Percentiles rank a stretch among this genome's conserved stretches.
Evolutionary conservation across 2,329 filamentous ascomycete genomes (phyloP).

Genomic region (Microascus cirrosus): DNA sequence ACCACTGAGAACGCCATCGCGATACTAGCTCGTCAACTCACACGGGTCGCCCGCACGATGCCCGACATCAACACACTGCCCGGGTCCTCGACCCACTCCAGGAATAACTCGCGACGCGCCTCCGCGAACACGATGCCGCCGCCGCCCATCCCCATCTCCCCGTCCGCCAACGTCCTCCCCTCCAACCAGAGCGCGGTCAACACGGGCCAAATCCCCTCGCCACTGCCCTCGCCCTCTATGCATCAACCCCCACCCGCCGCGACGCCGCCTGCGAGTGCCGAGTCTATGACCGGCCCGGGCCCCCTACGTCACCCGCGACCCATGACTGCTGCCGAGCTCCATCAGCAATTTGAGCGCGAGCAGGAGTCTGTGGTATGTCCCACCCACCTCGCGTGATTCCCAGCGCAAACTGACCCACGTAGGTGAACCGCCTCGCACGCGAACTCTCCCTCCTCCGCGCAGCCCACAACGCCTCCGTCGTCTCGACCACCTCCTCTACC

Average conservation of each 20-base stretch:
- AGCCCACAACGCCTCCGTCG: constrained; percentile 54
- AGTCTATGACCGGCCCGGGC: constrained; percentile 47
- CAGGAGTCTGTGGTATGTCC: constrained; percentile 77
- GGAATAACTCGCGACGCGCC: constrained; percentile 29
- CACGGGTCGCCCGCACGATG: constrained; percentile 21
- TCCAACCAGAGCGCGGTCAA: constrained; percentile 38
- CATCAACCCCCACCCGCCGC: constrained; percentile 17
- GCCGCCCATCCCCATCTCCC: constrained; percentile 20
- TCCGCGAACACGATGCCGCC: constrained; percentile 32
- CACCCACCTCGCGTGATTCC: neutral
- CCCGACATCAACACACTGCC: constrained; percentile 47
- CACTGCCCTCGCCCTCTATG: constrained; percentile 19
- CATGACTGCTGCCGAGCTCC: constrained; percentile 78
- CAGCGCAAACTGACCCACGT: neutral
- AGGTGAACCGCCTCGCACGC: constrained; percentile 88
- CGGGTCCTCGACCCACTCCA: constrained; percentile 30
- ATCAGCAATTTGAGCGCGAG: constrained; percentile 84
- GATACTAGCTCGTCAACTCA: neutral
- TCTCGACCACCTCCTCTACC: constrained; percentile 53
- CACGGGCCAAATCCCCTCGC: constrained; percentile 14
- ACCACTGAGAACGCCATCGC: neutral
- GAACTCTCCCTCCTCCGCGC: constrained; percentile 76
- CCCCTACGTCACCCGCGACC: constrained; percentile 80
- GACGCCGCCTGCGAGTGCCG: constrained; percentile 18
- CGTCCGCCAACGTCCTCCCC: constrained; percentile 44